A percentile compares a stretch with the other conserved stretches of the same genome.
Conservation (phyloP, 495 filamentous ascomycete species). For the Parathielavia appendiculata region DNA sequence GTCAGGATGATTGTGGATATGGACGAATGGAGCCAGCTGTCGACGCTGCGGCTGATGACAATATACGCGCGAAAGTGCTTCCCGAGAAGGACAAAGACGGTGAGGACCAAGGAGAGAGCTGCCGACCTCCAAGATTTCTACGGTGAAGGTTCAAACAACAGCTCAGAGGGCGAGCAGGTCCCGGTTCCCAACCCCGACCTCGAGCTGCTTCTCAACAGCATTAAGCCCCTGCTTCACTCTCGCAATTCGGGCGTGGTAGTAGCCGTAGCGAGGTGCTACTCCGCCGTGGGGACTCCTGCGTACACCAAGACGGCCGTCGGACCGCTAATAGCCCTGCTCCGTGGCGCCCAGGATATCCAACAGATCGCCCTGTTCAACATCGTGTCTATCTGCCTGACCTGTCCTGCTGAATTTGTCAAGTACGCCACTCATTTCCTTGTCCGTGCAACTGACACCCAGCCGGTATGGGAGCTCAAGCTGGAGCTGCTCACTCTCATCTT, state of each 20-base stretch:
- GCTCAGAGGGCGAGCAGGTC: slow-evolving; percentile 52
- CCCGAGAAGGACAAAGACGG: slow-evolving; percentile 60
- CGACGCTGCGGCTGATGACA: slow-evolving; percentile 72
- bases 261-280: slow-evolving; percentile 77
- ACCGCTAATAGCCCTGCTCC: slow-evolving; percentile 77
- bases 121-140: slow-evolving; percentile 67
- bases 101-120: slow-evolving; percentile 33
- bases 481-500: slow-evolving; percentile 88
- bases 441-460: slow-evolving; percentile 70
- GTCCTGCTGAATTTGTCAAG: slow-evolving; percentile 70
- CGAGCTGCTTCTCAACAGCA: slow-evolving; percentile 71
- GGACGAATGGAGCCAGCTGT: slow-evolving; percentile 96
- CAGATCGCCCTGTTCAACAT: slow-evolving; percentile 90
- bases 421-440: slow-evolving; percentile 86
- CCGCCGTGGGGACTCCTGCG: slow-evolving; percentile 70
- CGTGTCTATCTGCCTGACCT: slow-evolving; percentile 71
- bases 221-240: slow-evolving; percentile 78
- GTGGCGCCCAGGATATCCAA: slow-evolving; percentile 79
- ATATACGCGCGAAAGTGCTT: slow-evolving; percentile 86
- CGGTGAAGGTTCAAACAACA: slow-evolving; percentile 47
- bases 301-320: slow-evolving; percentile 69
- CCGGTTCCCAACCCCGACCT: slow-evolving; percentile 73
- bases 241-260: slow-evolving; percentile 91
- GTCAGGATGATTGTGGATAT: slow-evolving; percentile 92
- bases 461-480: slow-evolving; percentile 84